Conservation (phyloP, 2,329 filamentous ascomycete species). For the Hypocrella siamensis region DNA sequence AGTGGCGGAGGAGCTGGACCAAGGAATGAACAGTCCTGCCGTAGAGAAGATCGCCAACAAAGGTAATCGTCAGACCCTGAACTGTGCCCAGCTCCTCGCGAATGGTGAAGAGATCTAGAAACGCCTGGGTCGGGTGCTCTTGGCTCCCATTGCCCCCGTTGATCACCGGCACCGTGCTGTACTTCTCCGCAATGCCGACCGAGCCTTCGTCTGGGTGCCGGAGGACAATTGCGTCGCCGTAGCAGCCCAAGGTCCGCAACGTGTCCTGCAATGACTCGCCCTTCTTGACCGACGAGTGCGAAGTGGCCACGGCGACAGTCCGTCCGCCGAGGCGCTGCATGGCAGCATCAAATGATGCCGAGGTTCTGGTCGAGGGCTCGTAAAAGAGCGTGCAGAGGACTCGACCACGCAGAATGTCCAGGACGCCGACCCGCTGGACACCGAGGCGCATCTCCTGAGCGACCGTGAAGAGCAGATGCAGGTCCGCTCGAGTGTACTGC, state of each 20-base stretch:
- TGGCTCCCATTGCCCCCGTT: conserved; percentile 93
- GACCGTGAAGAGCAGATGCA: conserved; percentile 89
- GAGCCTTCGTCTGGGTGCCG: conserved; percentile 77
- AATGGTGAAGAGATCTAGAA: conserved; percentile 96
- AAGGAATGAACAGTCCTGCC: conserved; percentile 92
- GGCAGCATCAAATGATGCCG: conserved; percentile 87
- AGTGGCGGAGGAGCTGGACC: conserved; percentile 85
- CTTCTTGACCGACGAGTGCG: conserved; percentile 81
- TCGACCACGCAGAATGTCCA: conserved; percentile 73
- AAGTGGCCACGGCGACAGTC: conserved; percentile 66
- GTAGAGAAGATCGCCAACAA: conserved; percentile 83
- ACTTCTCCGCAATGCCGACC: conserved; percentile 70
- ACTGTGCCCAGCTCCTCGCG: conserved; percentile 94
- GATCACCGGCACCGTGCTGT: conserved; percentile 81
- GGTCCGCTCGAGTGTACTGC: conserved; percentile 73
- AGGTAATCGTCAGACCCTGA: conserved; percentile 89
- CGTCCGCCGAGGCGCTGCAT: conserved; percentile 96
- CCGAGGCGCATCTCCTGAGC: conserved; percentile 95
- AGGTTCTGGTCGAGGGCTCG: conserved; percentile 92
- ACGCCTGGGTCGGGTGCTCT: conserved; percentile 94
- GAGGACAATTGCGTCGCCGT: conserved; percentile 88
- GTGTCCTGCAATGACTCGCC: conserved; percentile 90
- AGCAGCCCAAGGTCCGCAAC: conserved; percentile 83
- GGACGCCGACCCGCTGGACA: conserved; percentile 79
- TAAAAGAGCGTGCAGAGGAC: conserved; percentile 92